Conservation (phyloP, 345 rosid genomes). For the Pistacia vera region DNA sequence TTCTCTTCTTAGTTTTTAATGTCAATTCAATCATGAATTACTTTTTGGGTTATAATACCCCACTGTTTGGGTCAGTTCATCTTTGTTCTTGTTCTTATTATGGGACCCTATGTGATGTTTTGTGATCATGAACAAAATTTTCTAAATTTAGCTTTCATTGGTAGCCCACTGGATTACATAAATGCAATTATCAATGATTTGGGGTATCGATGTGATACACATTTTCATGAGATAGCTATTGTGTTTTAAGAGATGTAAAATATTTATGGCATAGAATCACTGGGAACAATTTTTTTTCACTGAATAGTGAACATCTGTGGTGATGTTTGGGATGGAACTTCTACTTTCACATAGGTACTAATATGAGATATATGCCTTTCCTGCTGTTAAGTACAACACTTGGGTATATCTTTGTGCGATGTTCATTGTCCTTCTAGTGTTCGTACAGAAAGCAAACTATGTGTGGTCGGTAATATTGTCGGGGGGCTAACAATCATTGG, state of each 20-base stretch:
- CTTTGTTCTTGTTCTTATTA: neutral
- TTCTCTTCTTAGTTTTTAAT: neutral
- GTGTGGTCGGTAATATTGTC: neutral
- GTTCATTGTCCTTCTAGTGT: neutral
- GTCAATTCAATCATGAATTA: neutral
- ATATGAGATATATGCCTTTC: too few relatives aligned
- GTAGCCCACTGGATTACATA: too few relatives aligned
- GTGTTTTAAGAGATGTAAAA: neutral
- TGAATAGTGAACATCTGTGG: neutral
- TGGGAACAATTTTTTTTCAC: neutral
- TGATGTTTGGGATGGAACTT: neutral
- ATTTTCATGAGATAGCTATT: neutral
- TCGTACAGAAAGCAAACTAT: neutral
- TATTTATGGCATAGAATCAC: neutral
- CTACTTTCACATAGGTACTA: neutral
- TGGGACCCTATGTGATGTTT: constrained; percentile 31
- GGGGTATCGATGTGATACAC: neutral
- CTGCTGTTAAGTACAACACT: neutral
- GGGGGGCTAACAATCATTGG: neutral
- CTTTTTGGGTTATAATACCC: neutral
- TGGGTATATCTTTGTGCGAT: neutral
- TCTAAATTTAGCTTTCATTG: too few relatives aligned
- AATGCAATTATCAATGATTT: too few relatives aligned
- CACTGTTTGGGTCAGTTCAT: neutral
- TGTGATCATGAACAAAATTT: neutral